Evolutionary conservation across 176 grass and related monocot genomes (phyloP).

Genomic region (Typha latifolia): DNA sequence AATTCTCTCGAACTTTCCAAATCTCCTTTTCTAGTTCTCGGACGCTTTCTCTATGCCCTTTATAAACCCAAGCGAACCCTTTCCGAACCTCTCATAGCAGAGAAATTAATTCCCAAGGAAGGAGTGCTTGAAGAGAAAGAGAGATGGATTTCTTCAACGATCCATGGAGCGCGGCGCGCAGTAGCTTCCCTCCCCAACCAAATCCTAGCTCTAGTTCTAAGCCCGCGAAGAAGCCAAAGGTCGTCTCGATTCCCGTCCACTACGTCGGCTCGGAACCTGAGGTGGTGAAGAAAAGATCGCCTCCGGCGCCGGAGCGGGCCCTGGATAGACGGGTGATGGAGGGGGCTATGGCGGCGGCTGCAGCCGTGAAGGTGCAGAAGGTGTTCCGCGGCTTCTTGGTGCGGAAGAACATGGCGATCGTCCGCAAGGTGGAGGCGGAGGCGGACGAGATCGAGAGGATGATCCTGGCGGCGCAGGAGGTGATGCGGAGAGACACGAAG

Average conservation of each 20-base stretch:
- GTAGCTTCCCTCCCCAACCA: background rate
- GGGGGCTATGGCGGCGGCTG: conserved; percentile 11
- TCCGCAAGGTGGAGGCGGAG: conserved; percentile 30
- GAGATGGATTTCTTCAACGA: background rate
- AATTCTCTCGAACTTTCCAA: no score
- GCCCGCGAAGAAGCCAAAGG: background rate
- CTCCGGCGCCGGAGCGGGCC: no score
- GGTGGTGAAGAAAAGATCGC: background rate
- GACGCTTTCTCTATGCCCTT: no score
- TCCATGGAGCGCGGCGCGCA: background rate
- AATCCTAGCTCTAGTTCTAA: background rate
- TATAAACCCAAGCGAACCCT: no score
- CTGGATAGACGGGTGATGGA: background rate
- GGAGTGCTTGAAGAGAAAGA: background rate
- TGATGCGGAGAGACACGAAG: conserved; percentile 12
- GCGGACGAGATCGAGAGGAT: conserved; percentile 22
- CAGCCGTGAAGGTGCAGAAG: conserved; percentile 32
- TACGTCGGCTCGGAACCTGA: background rate
- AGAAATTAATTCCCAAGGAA: background rate
- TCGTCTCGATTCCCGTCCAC: background rate
- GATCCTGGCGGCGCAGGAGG: background rate
- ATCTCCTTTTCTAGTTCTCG: no score
- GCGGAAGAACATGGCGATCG: conserved; percentile 29
- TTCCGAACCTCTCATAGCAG: no score
- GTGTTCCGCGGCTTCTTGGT: conserved; percentile 41